Percentiles rank a stretch among this genome's conserved stretches.
Conservation (phyloP, 352 stramenopile species). For the Aphanomyces stellatus region DNA sequence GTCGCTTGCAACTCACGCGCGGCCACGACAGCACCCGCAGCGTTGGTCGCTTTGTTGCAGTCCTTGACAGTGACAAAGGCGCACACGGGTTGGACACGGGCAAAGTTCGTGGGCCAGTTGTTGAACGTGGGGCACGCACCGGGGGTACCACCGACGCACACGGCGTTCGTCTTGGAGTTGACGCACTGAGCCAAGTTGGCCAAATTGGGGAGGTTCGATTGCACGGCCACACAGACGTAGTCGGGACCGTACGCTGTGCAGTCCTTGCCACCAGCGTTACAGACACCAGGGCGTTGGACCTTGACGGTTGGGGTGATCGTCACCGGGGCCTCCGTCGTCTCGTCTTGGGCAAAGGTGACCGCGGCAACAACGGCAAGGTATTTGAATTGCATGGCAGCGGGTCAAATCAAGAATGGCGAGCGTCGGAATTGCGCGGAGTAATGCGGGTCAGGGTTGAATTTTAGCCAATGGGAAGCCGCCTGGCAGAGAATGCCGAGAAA, state of each 20-base stretch:
- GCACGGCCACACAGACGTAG: conserved; percentile 59
- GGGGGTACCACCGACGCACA: conserved; percentile 50
- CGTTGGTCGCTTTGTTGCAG: conserved; percentile 35
- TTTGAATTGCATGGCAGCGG: background rate
- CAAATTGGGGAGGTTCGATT: conserved; percentile 48
- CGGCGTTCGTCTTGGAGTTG: conserved; percentile 21
- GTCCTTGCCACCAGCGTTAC: conserved; percentile 41
- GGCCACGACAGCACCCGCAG: conserved; percentile 26
- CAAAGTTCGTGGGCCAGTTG: conserved; percentile 51
- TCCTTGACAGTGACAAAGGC: conserved; percentile 63
- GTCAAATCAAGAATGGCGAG: conserved; percentile 4
- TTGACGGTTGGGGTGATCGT: background rate
- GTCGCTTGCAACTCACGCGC: background rate
- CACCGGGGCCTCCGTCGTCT: background rate
- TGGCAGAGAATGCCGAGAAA: background rate
- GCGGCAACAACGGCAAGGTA: background rate
- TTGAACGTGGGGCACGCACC: conserved; percentile 66
- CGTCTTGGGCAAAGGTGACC: background rate
- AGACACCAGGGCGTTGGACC: conserved; percentile 24
- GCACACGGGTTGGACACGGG: conserved; percentile 65
- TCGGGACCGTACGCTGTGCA: conserved; percentile 26
- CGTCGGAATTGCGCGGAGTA: too few relatives aligned
- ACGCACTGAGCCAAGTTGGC: conserved; percentile 60
- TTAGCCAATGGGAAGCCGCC: too few relatives aligned
- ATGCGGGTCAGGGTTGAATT: too few relatives aligned